phyloP scores from a whole-genome alignment of 1,284 basidiomycete species.

The Tausonia pullulans region DNA sequence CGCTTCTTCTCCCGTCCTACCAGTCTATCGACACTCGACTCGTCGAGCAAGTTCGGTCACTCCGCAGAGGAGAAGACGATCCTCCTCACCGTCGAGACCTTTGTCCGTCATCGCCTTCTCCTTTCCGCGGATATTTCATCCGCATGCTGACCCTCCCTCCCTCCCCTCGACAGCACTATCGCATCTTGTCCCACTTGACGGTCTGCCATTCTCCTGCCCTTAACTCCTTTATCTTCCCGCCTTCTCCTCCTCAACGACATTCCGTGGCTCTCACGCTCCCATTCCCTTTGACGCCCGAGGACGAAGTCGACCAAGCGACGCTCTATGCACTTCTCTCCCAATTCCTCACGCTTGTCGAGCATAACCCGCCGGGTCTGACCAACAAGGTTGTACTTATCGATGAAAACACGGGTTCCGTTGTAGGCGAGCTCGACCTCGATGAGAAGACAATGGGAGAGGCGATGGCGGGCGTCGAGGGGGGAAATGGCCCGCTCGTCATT shows the following conservation, averaged over 20 bases:
- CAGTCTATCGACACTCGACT: conserved; percentile 1
- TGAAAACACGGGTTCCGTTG: conserved; percentile 58
- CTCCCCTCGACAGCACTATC: conserved; percentile 6
- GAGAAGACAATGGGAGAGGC: conserved; percentile 47
- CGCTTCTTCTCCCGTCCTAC: neutral
- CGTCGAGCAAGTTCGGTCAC: neutral
- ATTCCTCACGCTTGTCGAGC: conserved; percentile 4
- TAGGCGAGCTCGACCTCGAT: conserved; percentile 52
- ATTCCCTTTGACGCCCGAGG: neutral
- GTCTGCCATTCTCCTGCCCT: conserved; percentile 6
- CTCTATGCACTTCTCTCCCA: neutral
- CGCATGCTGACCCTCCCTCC: neutral
- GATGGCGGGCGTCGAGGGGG: conserved; percentile 38
- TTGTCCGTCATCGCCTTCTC: conserved; percentile 1
- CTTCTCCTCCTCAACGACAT: neutral
- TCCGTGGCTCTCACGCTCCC: conserved; percentile 7
- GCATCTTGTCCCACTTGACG: conserved; percentile 1
- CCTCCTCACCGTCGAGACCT: conserved; percentile 5
- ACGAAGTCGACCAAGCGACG: conserved; percentile 5
- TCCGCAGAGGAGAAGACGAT: neutral
- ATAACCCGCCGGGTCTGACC: neutral
- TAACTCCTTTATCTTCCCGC: conserved; percentile 14
- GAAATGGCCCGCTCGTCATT: conserved; percentile 54
- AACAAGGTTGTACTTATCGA: conserved; percentile 52
- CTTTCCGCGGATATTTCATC: neutral